Base-by-base conservation (phyloP, 768 basidiomycete genomes). In the Suillus cothurnatus region DNA sequence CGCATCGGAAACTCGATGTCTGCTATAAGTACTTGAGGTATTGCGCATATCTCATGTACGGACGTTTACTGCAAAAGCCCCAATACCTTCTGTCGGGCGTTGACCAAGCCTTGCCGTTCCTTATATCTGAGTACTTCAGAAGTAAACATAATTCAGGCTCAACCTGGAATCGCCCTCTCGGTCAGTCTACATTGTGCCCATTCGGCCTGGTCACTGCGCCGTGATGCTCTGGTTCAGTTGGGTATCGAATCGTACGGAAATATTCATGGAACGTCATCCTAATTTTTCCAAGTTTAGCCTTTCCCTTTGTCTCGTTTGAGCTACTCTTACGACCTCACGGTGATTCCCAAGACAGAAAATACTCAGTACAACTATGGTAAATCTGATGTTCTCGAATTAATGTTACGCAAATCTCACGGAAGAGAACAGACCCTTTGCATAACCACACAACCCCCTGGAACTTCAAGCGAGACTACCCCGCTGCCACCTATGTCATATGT, bases 361-460 rank as follows among this genome's bases (percentile, higher is more conserved):
- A 85, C 82, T 2, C 84, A 85, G 0, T 87, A 78, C 67, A 84
- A 78, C 69, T 83, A 82, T 43, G 59, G 59, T 62, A 43, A 26
- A 56, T 41, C 14, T 15, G 56, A 39, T 39, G 26, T 28, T 28
- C 39, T 41, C 39, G 28, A 59, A 43, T 28, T 21, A 31, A 31
- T 23, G 6, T 59, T 41, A 64, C 60, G 36, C 43, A 45, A 61
- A 39, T 38, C 62, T 38, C 36, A 26, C 8, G 49, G 14, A 34
- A 23, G 32, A 60, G 56, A 36, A 34, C 77, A 19, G 83, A 86
- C 41, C 19, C 56, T 36, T 17, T 57, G 69, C 86, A 88, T 74
- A 87, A 87, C 71, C 87, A 78, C 73, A 87, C 85, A 4, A 87
- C 86, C 1, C 81, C 84, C 4, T 88, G 86, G 85, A 70, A 87